These are phyloP conservation scores for Hepatocystis sp. DNA, from an alignment of 169 alveolate genomes.

Conservation along the genomic window DNA sequence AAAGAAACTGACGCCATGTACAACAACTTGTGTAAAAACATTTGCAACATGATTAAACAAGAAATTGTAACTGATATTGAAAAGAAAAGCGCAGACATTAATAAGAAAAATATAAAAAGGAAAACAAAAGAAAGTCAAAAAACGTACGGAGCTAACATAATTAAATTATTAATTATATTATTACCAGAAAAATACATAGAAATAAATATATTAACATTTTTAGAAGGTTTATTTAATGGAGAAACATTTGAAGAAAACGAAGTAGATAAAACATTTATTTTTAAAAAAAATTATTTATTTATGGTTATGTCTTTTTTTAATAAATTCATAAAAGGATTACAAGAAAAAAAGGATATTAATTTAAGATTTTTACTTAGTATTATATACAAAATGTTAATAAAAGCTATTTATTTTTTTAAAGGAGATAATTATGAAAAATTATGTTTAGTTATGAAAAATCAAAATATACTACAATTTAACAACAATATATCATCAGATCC, in stretches of 20 bases:
- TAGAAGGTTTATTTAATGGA: constrained; percentile 66
- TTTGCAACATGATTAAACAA: constrained; percentile 62
- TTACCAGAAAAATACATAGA: constrained; percentile 59
- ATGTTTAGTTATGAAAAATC: constrained; percentile 45
- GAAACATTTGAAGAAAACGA: constrained; percentile 53
- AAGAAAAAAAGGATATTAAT: constrained; percentile 41
- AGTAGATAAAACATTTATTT: constrained; percentile 70
- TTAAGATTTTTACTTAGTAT: constrained; percentile 45
- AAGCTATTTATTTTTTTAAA: constrained; percentile 68
- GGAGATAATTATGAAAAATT: constrained; percentile 71
- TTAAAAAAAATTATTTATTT: constrained; percentile 51
- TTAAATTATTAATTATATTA: constrained; percentile 37
- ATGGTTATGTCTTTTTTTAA: constrained; percentile 41
- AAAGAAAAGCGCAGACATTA: constrained; percentile 67
- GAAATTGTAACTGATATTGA: constrained; percentile 68
- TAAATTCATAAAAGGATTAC: constrained; percentile 55
- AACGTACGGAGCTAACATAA: constrained; percentile 67
- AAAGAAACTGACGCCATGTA: constrained; percentile 5
- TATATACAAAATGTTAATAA: constrained; percentile 41
- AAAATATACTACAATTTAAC: constrained; percentile 16
- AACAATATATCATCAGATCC: too few relatives aligned
- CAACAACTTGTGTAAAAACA: constrained; percentile 21
- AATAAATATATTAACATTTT: constrained; percentile 57
- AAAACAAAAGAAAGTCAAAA: constrained; percentile 73
- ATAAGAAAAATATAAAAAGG: constrained; percentile 54